phyloP scores from a whole-genome alignment of 208 protist species.

The Leishmania arabica region DNA sequence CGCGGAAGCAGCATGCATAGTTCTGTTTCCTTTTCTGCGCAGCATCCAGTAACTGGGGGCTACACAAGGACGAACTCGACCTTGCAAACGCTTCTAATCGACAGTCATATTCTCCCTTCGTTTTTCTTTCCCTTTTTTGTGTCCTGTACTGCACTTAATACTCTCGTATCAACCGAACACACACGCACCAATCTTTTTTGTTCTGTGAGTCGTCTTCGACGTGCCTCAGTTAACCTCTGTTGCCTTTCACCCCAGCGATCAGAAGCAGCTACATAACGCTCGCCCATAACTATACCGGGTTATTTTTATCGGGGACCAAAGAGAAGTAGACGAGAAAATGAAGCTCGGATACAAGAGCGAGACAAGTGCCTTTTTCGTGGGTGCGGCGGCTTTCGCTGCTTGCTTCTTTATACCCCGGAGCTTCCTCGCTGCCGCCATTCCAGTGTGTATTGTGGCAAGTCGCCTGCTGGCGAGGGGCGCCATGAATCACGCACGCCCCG shows the following conservation, averaged over 20 bases:
- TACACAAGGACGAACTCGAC: not conserved
- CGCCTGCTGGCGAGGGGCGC: slow-evolving; percentile 59
- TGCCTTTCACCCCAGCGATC: not conserved
- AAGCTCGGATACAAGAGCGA: slow-evolving; percentile 78
- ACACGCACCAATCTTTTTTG: not conserved
- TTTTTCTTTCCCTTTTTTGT: not conserved
- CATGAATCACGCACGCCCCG: slow-evolving; percentile 45
- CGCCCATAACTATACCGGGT: not conserved
- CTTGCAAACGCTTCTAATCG: not conserved
- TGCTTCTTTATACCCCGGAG: slow-evolving; percentile 8
- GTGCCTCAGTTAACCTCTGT: not conserved
- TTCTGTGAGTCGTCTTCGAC: not conserved
- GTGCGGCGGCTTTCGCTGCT: not conserved
- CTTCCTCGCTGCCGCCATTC: slow-evolving; percentile 2
- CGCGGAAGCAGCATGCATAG: not conserved
- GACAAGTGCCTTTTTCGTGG: slow-evolving; percentile 22
- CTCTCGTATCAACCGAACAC: not conserved
- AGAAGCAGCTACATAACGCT: not conserved
- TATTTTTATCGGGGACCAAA: not conserved
- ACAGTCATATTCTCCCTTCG: not conserved
- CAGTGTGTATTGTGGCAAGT: slow-evolving; percentile 45
- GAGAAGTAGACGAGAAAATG: slow-evolving; percentile 18
- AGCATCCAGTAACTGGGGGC: not conserved
- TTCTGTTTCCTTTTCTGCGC: slow-evolving; percentile 8
- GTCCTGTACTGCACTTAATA: not conserved